A percentile compares a stretch with the other conserved stretches of the same genome.
Conservation (phyloP, 2,329 filamentous ascomycete species). For the Aspergillus persii region DNA sequence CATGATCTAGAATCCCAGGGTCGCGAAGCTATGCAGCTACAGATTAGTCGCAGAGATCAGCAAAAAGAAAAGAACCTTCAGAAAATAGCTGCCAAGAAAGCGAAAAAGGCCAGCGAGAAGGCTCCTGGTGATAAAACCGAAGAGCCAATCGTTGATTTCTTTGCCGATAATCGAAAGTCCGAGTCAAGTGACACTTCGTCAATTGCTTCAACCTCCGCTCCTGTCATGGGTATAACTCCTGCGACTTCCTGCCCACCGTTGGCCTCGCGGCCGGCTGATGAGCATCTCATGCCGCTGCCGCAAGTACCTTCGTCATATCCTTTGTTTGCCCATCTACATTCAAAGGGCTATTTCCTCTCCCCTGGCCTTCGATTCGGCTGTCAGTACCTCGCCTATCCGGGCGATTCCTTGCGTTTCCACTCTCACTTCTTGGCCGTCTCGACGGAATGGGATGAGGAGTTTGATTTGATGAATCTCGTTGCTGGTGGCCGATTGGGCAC, state of each 20-base stretch:
- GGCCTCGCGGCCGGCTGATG: slow-evolving; percentile 29
- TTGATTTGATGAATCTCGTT: slow-evolving; percentile 80
- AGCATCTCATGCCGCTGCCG: slow-evolving; percentile 29
- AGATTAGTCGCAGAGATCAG: slow-evolving; percentile 49
- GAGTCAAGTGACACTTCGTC: slow-evolving; percentile 11
- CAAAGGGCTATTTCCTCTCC: slow-evolving; percentile 78
- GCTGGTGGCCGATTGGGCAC: slow-evolving; percentile 85
- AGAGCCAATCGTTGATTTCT: slow-evolving; percentile 24
- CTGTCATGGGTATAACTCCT: slow-evolving; percentile 45
- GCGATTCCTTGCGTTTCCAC: slow-evolving; percentile 91
- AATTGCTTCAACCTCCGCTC: slow-evolving; percentile 15
- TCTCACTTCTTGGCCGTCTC: slow-evolving; percentile 89
- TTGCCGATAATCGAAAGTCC: slow-evolving; percentile 15
- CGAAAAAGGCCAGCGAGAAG: slow-evolving; percentile 20
- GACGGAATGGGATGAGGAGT: slow-evolving; percentile 81
- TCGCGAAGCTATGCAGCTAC: slow-evolving; percentile 48
- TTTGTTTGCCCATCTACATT: slow-evolving; percentile 77
- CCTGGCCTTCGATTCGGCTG: slow-evolving; percentile 93
- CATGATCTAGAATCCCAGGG: slow-evolving; percentile 55
- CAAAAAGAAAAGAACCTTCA: slow-evolving; percentile 51
- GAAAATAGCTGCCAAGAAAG: slow-evolving; percentile 45
- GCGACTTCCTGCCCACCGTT: slow-evolving; percentile 50
- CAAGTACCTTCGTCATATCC: slow-evolving; percentile 59
- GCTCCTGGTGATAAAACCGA: slow-evolving; percentile 11
- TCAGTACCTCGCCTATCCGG: slow-evolving; percentile 91